These are phyloP conservation scores for Aspergillus sp. DNA, from an alignment of 2,329 filamentous ascomycete genomes.

Conservation along the genomic window DNA sequence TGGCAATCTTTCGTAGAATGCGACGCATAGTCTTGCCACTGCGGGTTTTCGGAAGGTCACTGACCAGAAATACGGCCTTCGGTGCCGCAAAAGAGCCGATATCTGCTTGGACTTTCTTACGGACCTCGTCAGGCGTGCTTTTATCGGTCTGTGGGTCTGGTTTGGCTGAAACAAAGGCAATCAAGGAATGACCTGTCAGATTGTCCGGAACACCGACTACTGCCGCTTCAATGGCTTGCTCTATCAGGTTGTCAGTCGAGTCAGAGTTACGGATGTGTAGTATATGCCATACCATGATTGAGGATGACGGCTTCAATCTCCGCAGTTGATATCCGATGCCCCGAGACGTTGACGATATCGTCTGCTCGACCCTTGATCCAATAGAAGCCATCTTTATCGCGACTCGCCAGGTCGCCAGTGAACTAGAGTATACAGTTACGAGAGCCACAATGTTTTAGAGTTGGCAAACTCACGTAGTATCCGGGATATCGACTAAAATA, in stretches of 20 bases:
- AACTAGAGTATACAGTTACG: conserved; percentile 23
- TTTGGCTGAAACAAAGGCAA: conserved; percentile 67
- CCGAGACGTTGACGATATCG: conserved; percentile 93
- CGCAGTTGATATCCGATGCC: conserved; percentile 86
- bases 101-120: conserved; percentile 61
- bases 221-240: conserved; percentile 73
- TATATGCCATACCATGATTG: conserved; percentile 59
- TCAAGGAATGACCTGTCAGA: conserved; percentile 88
- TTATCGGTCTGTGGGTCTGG: no score
- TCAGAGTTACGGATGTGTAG: no score
- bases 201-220: conserved; percentile 88
- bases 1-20: conserved; percentile 61
- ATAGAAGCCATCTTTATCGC: conserved; percentile 95
- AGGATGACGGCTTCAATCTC: conserved; percentile 96
- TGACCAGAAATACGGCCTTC: conserved; percentile 84
- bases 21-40: conserved; percentile 96
- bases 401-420: conserved; percentile 72
- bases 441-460: no score
- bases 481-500: conserved; percentile 90
- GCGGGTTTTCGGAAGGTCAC: conserved; percentile 88
- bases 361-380: conserved; percentile 96
- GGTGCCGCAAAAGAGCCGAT: conserved; percentile 93
- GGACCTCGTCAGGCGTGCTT: conserved; percentile 16
- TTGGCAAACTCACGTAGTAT: conserved; percentile 70
- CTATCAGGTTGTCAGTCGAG: no score